phyloP scores from a whole-genome alignment of 2,329 filamentous ascomycete genomes.

The Colletotrichum gloeosporioides region DNA sequence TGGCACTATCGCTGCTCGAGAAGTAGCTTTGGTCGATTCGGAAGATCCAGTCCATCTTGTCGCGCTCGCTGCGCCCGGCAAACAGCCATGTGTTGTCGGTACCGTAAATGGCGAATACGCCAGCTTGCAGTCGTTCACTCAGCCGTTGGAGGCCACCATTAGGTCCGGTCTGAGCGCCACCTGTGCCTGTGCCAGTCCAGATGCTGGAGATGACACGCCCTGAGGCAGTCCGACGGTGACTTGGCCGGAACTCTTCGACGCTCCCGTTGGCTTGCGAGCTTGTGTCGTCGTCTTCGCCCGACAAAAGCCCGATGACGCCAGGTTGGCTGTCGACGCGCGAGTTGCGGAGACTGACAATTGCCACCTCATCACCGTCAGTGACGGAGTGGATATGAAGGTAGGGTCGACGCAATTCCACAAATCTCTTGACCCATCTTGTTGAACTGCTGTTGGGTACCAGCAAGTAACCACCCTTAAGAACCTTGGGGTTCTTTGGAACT shows the following conservation, averaged over 20 bases:
- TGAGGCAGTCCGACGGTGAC: constrained; percentile 55
- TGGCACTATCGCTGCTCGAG: constrained; percentile 49
- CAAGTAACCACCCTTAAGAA: constrained; percentile 88
- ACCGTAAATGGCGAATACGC: constrained; percentile 93
- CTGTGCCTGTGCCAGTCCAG: constrained; percentile 54
- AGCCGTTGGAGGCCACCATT: constrained; percentile 54
- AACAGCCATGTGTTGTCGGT: constrained; percentile 96
- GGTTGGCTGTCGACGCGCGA: constrained; percentile 92
- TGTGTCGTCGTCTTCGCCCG: constrained; percentile 48
- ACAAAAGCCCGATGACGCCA: constrained; percentile 80
- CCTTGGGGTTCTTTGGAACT: constrained; percentile 79
- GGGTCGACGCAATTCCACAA: constrained; percentile 88
- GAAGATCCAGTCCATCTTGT: constrained; percentile 97
- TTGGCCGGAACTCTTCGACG: constrained; percentile 44
- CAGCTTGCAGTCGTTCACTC: constrained; percentile 65
- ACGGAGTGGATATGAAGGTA: constrained; percentile 91
- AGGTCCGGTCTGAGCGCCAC: constrained; percentile 24
- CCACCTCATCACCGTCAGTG: constrained; percentile 87
- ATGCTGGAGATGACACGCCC: constrained; percentile 61
- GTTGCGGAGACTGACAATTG: constrained; percentile 86
- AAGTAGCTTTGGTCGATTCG: constrained; percentile 84
- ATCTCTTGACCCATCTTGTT: constrained; percentile 87
- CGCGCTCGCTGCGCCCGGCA: constrained; percentile 83
- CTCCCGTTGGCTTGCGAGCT: constrained; percentile 32
- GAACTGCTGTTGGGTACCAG: constrained; percentile 83